These are phyloP conservation scores for Cryomyces minteri DNA, from an alignment of 495 filamentous ascomycete genomes.

Conservation along the genomic window DNA sequence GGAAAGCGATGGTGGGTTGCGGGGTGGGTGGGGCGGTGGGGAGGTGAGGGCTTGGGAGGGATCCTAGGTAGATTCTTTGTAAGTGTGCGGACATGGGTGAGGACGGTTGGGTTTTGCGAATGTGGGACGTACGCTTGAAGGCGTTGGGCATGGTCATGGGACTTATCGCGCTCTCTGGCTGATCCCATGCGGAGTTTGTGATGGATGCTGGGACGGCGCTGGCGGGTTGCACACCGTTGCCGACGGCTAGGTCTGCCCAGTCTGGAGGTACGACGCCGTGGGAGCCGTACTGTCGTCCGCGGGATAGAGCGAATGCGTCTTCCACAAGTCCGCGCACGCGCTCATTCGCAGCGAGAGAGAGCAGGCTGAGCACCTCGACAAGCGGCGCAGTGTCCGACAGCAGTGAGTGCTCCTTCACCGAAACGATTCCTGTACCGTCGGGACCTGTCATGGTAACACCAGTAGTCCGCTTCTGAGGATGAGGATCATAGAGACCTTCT, in stretches of 20 bases:
- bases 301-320: constrained; percentile 45
- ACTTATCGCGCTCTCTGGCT: constrained; percentile 11
- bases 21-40: constrained; percentile 12
- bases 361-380: constrained; percentile 53
- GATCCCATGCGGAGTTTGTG: constrained; percentile 20
- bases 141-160: constrained; percentile 12
- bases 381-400: constrained; percentile 46
- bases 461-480: constrained; percentile 19
- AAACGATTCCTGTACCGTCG: constrained; percentile 32
- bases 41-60: neutral
- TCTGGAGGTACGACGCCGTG: constrained; percentile 52
- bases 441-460: constrained; percentile 23
- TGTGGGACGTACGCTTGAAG: neutral
- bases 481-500: constrained; percentile 38
- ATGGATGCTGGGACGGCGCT: constrained; percentile 17
- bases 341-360: constrained; percentile 60
- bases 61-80: neutral
- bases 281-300: constrained; percentile 47
- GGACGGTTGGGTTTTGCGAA: neutral
- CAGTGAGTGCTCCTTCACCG: constrained; percentile 39
- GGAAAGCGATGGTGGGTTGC: constrained; percentile 11
- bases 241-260: constrained; percentile 42
- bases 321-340: constrained; percentile 48
- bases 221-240: constrained; percentile 16
- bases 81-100: constrained; percentile 6